Evolutionary conservation across 257 asterid genomes (phyloP).

Genomic region (Nicotiana attenuata): DNA sequence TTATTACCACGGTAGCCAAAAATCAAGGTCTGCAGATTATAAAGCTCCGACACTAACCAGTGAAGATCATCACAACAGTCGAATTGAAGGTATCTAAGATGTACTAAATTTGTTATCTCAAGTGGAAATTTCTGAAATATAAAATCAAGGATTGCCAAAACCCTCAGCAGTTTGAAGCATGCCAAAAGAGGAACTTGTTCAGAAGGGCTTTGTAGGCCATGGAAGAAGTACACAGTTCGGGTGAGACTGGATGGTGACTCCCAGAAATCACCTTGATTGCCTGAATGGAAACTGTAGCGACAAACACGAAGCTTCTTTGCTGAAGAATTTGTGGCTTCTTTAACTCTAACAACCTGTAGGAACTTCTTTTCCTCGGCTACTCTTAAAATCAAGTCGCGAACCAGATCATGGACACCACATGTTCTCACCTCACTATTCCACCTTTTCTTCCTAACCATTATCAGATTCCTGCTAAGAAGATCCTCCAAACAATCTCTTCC

Average conservation of each 20-base stretch:
- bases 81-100: too few species aligned
- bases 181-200: too few species aligned
- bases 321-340: not conserved
- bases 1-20: too few species aligned
- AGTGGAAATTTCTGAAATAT: too few species aligned
- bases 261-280: not conserved
- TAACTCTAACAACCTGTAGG: not conserved
- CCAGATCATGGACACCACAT: conserved; percentile 4
- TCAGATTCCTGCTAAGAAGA: not conserved
- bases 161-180: too few species aligned
- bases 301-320: not conserved
- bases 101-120: too few species aligned
- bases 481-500: not conserved
- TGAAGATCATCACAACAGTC: too few species aligned
- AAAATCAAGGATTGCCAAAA: too few species aligned
- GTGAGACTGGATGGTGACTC: not conserved
- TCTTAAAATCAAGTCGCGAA: not conserved
- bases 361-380: not conserved
- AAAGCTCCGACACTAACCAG: too few species aligned
- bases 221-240: not conserved
- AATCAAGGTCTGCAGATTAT: too few species aligned
- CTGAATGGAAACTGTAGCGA: not conserved
- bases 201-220: too few species aligned
- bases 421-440: not conserved
- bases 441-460: not conserved